Evolutionary conservation across 192 early-diverging fungal species (phyloP), one percentile per base, ranked within the genome.

Genomic region (Powellomyces hirtus): DNA sequence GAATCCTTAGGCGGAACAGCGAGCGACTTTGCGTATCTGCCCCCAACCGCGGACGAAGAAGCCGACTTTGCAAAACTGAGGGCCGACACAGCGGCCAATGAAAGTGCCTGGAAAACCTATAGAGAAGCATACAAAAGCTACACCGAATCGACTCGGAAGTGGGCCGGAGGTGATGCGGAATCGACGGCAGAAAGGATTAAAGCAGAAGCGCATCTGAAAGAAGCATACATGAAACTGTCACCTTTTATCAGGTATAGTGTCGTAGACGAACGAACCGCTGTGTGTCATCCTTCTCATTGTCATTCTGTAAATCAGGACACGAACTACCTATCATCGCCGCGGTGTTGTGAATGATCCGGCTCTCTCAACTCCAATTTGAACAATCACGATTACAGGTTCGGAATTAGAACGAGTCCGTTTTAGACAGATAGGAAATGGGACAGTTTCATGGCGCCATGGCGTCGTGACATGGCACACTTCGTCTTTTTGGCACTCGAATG

Each of bases 1-100:
- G 53, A 67, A 10, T 78, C 69, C 40, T 78, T 88, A 7, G 88
- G 87, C 14, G 94, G 92, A 29, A 59, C 37, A 18, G 55, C 34
- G 16, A 8, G 14, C 22, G 60, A 62, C 33, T 76, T 20, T 30
- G 66, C 26, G 36, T 73, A 72, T 59, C 22, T 72, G n/a, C 56
- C 66, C 10, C 45, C 62, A n/a, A 27, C 22, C 5, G 31, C 59
- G 14, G 68, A 38, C 1, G 68, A 61, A 26, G 59, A 62, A n/a
- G 59, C 37, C 18, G 68, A 70, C 34, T 30, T 56, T 38, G 2
- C 4, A 1, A 63, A 49, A 34, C 22, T 26, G 36, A 36, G 37
- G 37, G 30, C 42, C 18, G 60, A 61, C 40, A 57, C 22, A 13
- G 66, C 16, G 13, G 42, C 14, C 7, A 35, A 20, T 1, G 66